A percentile compares a stretch with the other conserved stretches of the same genome.
Conservation (phyloP, 805 yeast species). For the Saitoella complicata region DNA sequence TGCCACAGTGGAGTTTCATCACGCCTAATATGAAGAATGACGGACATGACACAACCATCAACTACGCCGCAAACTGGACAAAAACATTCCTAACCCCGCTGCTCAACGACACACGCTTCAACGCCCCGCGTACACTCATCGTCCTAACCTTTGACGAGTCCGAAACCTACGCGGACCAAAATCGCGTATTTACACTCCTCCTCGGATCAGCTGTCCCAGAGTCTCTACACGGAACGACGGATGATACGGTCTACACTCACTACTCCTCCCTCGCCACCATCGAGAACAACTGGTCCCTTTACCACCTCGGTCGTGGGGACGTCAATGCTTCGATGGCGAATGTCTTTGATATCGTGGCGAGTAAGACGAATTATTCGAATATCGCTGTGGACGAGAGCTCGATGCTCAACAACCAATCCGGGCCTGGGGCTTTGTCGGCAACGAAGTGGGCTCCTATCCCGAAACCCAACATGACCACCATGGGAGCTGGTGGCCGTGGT, state of each 20-base stretch:
- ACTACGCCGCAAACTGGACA: constrained; percentile 32
- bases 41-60: constrained; percentile 34
- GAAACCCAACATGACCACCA: constrained; percentile 25
- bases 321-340: constrained; percentile 26
- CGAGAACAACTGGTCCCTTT: constrained; percentile 35
- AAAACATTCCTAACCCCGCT: constrained; percentile 30
- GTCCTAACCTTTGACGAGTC: constrained; percentile 37
- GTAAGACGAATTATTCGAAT: constrained; percentile 14
- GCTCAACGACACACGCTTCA: constrained; percentile 31
- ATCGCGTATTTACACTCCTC: constrained; percentile 31
- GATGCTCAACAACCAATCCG: constrained; percentile 11
- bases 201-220: constrained; percentile 34
- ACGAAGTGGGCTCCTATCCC: constrained; percentile 16
- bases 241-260: constrained; percentile 35
- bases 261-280: constrained; percentile 35
- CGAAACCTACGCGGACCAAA: constrained; percentile 28
- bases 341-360: constrained; percentile 29
- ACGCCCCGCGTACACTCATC: constrained; percentile 27
- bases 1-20: constrained; percentile 38
- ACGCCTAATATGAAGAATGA: constrained; percentile 41
- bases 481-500: constrained; percentile 22
- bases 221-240: constrained; percentile 27
- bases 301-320: constrained; percentile 35
- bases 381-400: constrained; percentile 5
- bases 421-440: not conserved